phyloP scores from a whole-genome alignment of 371 early-diverging fungal genomes.

The Batkoa obscura region DNA sequence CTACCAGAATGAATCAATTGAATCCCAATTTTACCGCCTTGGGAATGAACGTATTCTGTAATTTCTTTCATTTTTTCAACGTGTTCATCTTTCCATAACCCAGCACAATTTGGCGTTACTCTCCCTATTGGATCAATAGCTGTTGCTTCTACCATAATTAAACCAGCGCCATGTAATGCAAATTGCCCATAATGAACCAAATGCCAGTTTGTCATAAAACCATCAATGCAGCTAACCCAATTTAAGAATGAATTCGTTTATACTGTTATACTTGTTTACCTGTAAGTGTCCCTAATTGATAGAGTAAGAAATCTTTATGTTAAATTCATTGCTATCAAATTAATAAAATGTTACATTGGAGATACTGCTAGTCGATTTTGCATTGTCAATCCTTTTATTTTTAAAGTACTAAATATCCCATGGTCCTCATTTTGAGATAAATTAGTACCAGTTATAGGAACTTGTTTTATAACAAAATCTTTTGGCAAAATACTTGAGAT shows the following conservation, averaged over 20 bases:
- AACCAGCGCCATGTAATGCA: slow-evolving; percentile 51
- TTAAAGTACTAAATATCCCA: not conserved
- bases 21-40: slow-evolving; percentile 39
- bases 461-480: too few species aligned
- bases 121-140: slow-evolving; percentile 54
- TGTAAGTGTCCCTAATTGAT: too few species aligned
- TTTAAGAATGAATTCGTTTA: slow-evolving; percentile 5
- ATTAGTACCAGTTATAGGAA: too few species aligned
- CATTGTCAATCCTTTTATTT: not conserved
- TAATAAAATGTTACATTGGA: not conserved
- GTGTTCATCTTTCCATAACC: slow-evolving; percentile 67
- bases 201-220: slow-evolving; percentile 35
- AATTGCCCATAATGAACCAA: slow-evolving; percentile 43
- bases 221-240: slow-evolving; percentile 37
- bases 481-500: too few species aligned
- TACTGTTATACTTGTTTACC: too few species aligned
- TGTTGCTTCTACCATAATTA: slow-evolving; percentile 61
- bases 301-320: too few species aligned
- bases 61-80: slow-evolving; percentile 32
- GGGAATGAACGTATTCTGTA: slow-evolving; percentile 36
- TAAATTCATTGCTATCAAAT: too few species aligned
- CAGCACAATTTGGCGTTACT: slow-evolving; percentile 50
- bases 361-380: not conserved
- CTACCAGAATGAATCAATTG: slow-evolving; percentile 73
- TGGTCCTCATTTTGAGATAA: too few species aligned